These are phyloP conservation scores for Pilatotrama ljubarskyi DNA, from an alignment of 768 basidiomycete species.

Conservation along the genomic window DNA sequence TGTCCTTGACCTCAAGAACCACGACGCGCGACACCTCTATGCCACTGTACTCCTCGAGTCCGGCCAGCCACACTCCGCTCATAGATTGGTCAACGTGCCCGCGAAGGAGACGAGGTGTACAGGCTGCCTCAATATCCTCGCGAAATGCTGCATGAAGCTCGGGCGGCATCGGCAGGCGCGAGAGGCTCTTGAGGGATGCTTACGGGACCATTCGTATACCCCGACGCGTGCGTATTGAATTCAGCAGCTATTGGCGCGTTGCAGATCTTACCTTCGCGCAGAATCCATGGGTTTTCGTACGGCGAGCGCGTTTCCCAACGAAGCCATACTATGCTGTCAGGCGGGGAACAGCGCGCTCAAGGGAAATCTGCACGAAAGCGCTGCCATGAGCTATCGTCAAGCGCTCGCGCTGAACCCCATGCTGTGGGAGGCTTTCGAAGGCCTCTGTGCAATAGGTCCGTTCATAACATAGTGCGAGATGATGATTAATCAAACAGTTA, in stretches of 20 bases:
- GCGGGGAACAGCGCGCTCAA: conserved; percentile 76
- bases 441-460: conserved; percentile 74
- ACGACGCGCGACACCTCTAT: conserved; percentile 84
- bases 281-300: conserved; percentile 56
- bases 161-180: conserved; percentile 78
- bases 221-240: conserved; percentile 53
- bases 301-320: conserved; percentile 65
- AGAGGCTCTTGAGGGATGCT: conserved; percentile 64
- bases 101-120: conserved; percentile 57
- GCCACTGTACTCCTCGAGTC: conserved; percentile 72
- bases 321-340: conserved; percentile 73
- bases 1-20: conserved; percentile 66
- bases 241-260: conserved; percentile 14
- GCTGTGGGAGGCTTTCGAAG: conserved; percentile 93
- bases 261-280: conserved; percentile 28
- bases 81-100: conserved; percentile 65
- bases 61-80: conserved; percentile 73
- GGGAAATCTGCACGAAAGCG: conserved; percentile 75
- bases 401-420: conserved; percentile 75
- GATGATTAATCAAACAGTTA: conserved; percentile 12
- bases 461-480: neutral
- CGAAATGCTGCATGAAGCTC: conserved; percentile 69
- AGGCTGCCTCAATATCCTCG: conserved; percentile 79
- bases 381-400: conserved; percentile 66
- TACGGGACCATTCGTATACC: conserved; percentile 52